Base-by-base conservation (phyloP, 75 land plant species). In the Ceratopteris richardii region DNA sequence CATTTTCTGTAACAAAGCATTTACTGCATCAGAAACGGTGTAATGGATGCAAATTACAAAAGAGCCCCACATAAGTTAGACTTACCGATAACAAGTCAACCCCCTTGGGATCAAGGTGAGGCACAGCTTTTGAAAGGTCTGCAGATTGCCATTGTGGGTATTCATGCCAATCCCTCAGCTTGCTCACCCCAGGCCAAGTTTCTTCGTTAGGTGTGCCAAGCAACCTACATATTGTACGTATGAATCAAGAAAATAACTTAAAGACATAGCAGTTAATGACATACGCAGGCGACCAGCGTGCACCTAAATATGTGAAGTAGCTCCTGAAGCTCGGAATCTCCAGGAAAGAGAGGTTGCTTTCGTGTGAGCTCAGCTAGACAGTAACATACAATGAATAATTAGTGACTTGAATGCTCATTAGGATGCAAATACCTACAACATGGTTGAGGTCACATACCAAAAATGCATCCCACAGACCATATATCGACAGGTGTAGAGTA, bases 111-210 rank as follows among this genome's bases (percentile, higher is more conserved):
- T 69, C 71, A 51, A 91, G 42, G 21, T 79, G 62, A 0, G 97
- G 97, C 31, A 91, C 91, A 36, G 77, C 83, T 41, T 80, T 79
- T 7, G 81, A 65, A 51, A 91, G 51, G 56, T 57, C 74, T 33
- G 84, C 85, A 13, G 91, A 75, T 61, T 84, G 77, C 98, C 98
- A 93, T 24, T 75, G 80, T 24, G 98, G 98, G 63, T 92, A 94
- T 24, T 75, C 88, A 80, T 89, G 98, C 98, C 98, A 94, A 42
- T 94, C 96, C 37, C 85, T 43, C 61, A 94, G 66, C 48, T 82
- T 72, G 50, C 57, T 79, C 11, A 89, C 90, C 23, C 91, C 96
- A 16, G 98, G 98, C 98, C 98, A 94, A 44, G 67, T 63, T 29
- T 79, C 76, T 61, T 94, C 96, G 39, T 64, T 90, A 29, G 98